Evolutionary conservation across 306 rosid species (phyloP).

Genomic region (Acmispon strigosus): DNA sequence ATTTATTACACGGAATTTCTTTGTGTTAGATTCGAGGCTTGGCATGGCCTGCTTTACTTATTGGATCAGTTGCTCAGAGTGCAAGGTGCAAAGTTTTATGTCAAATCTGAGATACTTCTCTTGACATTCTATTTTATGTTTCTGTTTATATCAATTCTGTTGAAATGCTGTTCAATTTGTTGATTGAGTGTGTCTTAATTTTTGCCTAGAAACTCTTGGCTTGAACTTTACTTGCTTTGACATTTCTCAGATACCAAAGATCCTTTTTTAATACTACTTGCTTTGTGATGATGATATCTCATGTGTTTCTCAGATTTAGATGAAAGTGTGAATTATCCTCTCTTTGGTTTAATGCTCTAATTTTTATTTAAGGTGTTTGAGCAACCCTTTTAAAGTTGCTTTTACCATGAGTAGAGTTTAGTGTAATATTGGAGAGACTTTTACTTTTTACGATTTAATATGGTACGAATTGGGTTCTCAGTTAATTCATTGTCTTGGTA

Average conservation of each 20-base stretch:
- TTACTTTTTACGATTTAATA: background rate
- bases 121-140: background rate
- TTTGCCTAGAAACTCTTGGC: background rate
- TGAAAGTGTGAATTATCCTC: background rate
- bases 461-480: background rate
- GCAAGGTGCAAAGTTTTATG: conserved; percentile 41
- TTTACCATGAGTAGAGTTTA: background rate
- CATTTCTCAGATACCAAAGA: background rate
- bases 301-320: background rate
- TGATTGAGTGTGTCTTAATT: background rate
- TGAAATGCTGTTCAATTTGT: background rate
- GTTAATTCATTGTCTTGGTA: background rate
- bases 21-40: conserved; percentile 61
- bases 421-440: background rate
- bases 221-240: background rate
- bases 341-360: background rate
- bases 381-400: background rate
- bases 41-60: conserved; percentile 80
- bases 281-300: background rate
- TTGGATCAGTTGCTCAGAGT: conserved; percentile 72
- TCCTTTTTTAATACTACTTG: background rate
- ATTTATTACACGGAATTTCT: background rate
- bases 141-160: background rate
- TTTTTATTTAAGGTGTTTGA: background rate
- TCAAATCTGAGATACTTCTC: background rate